These are phyloP conservation scores for Cyamopsis tetragonoloba DNA, from an alignment of 306 rosid genomes.

Conservation along the genomic window DNA sequence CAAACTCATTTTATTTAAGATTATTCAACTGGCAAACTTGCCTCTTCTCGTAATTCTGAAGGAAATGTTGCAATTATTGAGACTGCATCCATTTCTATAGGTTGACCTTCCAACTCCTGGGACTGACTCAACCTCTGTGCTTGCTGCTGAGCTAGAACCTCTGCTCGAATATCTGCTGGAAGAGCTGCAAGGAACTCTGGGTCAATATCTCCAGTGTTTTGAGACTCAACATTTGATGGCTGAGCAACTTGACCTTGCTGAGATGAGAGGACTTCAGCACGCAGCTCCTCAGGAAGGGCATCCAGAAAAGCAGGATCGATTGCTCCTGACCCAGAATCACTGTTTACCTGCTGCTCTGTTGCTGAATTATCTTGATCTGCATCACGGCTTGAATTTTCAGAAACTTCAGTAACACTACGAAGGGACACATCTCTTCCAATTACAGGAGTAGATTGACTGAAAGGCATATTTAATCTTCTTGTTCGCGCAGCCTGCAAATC, in stretches of 20 bases:
- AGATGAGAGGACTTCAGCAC: conserved; percentile 96
- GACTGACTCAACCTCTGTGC: conserved; percentile 94
- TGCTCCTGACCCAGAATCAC: conserved; percentile 80
- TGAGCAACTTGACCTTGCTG: conserved; percentile 91
- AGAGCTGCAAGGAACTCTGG: conserved; percentile 99
- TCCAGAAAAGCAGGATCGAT: conserved; percentile 98
- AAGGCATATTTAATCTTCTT: conserved; percentile 68
- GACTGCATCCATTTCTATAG: conserved; percentile 98
- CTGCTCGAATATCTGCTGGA: conserved; percentile 94
- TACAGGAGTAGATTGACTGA: conserved; percentile 47
- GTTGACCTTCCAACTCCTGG: conserved; percentile 99
- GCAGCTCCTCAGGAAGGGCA: conserved; percentile 98
- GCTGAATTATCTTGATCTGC: conserved; percentile 83
- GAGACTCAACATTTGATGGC: conserved; percentile 67
- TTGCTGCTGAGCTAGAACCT: conserved; percentile 98
- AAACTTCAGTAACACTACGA: conserved; percentile 91
- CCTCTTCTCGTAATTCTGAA: conserved; percentile 97
- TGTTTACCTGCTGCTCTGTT: conserved; percentile 70
- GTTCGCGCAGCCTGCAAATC: conserved; percentile 72
- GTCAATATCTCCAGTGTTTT: conserved; percentile 84
- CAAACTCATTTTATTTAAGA: background rate
- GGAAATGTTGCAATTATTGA: conserved; percentile 99
- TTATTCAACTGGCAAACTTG: conserved; percentile 23
- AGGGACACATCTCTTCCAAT: conserved; percentile 85
- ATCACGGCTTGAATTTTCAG: conserved; percentile 92